A percentile compares a stretch with the other conserved stretches of the same genome.
Evolutionary conservation across 2,329 filamentous ascomycete species (phyloP).

Genomic region (Sporothrix variecibatus): DNA sequence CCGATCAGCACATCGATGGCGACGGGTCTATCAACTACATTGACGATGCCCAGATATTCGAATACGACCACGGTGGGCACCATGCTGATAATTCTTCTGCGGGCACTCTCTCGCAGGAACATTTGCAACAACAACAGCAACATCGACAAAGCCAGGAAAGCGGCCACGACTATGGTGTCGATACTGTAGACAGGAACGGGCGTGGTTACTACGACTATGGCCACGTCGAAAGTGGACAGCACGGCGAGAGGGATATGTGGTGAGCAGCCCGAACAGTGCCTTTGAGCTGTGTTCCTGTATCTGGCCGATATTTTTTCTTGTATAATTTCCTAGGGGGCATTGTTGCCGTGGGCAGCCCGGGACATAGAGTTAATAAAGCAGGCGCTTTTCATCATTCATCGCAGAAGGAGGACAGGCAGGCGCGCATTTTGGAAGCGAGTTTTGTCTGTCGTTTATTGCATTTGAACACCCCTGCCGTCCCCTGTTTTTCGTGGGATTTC

Average conservation of each 20-base stretch:
- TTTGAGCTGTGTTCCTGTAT: not conserved
- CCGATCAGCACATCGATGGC: constrained; percentile 32
- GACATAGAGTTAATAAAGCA: not conserved
- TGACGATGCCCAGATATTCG: constrained; percentile 41
- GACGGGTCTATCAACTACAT: constrained; percentile 35
- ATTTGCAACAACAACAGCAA: not conserved
- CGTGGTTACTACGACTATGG: constrained; percentile 35
- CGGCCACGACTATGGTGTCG: not conserved
- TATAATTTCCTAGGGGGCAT: not conserved
- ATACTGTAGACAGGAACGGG: not conserved
- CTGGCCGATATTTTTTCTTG: not conserved
- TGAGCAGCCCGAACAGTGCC: constrained; percentile 21
- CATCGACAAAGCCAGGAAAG: constrained; percentile 4
- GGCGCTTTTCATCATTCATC: not conserved
- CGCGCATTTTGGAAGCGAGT: not conserved
- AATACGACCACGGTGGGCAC: constrained; percentile 38
- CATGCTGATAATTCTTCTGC: not conserved
- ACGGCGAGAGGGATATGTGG: constrained; percentile 34
- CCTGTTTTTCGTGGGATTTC: not conserved
- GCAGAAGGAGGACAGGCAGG: not conserved
- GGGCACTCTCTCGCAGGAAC: not conserved
- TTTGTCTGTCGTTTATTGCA: not conserved
- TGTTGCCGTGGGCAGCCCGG: not conserved
- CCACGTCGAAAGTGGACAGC: constrained; percentile 28
- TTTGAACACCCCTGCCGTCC: not conserved